Base-by-base conservation (phyloP, 495 filamentous ascomycete species). In the Neurospora sp. region DNA sequence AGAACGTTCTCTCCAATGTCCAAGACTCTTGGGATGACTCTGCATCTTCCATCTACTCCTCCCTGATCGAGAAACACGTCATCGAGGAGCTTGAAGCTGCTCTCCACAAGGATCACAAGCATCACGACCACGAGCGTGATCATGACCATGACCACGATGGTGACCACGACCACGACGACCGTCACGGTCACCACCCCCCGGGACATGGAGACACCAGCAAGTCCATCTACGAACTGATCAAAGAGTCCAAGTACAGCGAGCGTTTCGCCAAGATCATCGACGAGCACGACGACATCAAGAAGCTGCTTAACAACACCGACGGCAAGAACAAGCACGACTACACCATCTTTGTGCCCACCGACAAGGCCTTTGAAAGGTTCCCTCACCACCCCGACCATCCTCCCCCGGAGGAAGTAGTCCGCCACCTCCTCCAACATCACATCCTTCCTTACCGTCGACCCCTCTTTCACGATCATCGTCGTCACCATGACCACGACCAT, bases 211-310 rank as follows among this genome's bases (percentile, higher is more conserved):
- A 77, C 75, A 71, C 39, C 70, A 81, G 85, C n/a, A 91, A 94
- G 78, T 96, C 93, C 39, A 85, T 96, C 70, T 97, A 93, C 81
- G 84, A 97, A 74, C 81, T 94, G 35, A 93, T 98, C 80, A 81
- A 85, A 14, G 84, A 87, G 69, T 91, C 86, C 83, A 92, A 92
- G 74, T 88, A 94, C 83, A 94, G 92, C 27, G 90, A 87, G 41
- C 92, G 89, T 79, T 89, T 97, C 54, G 89, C 90, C 27, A 85
- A 89, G 74, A 84, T 96, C 40, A 86, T 97, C 80, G 86, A 91
- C 71, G 85, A 92, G 72, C 88, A 91, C 80, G 82, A 86, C 7
- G 89, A 94, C 37, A 83, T 98, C 20, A 89, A 93, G 42, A 76
- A 89, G 23, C 78, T 88, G 18, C 88, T 98, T 62, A 92, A 94